Evolutionary conservation across 495 filamentous ascomycete species (phyloP), one percentile per base, ranked within the genome.

Genomic region (Emericellopsis terricola): DNA sequence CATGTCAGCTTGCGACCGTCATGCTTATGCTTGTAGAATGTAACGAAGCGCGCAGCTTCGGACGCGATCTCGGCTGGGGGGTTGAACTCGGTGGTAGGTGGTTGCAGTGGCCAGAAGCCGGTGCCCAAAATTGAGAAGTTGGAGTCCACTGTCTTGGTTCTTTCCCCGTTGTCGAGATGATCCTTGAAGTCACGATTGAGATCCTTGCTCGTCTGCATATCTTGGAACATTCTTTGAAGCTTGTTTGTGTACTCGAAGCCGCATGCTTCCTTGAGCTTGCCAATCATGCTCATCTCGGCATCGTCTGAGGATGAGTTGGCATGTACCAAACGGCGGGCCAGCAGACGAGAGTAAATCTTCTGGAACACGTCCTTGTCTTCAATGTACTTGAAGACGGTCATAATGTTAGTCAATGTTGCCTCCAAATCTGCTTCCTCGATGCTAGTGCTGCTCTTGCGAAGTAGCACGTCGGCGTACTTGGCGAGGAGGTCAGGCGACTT

Each of bases 321-420:
- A 50, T 94, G 84, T 6, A 99, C 91, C 36, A 99, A 60, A 38
- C 89, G 81, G 52, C 92, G 85, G 31, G 89, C 91, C 41, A 99
- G 60, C 77, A 86, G 89, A 32, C 87, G 81, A 7, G 91, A 91
- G 56, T 99, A 99, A 57, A 94, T 96, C 52, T 94, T 96, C 56
- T 96, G 91, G 66, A 96, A 99, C 5, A 99, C 89, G 52, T 99
- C 89, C 60, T 96, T 96, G 58, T 99, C 89, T 48, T 99, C 91
- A 43, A 99, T 94, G 59, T 96, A 99, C 57, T 99, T 99, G 73
- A 99, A 99, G 24, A 96, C 83, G 2, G 85, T 94, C 89, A 99
- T 99, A 46, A 99, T 86, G 49, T 94, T 81, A n/a, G 76, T 73
- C 28, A 96, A 61, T 36, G 81, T 82, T 41, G 76, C 73, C 55